Conservation (phyloP, 1,284 basidiomycete genomes). For the Megacollybia platyphylla region DNA sequence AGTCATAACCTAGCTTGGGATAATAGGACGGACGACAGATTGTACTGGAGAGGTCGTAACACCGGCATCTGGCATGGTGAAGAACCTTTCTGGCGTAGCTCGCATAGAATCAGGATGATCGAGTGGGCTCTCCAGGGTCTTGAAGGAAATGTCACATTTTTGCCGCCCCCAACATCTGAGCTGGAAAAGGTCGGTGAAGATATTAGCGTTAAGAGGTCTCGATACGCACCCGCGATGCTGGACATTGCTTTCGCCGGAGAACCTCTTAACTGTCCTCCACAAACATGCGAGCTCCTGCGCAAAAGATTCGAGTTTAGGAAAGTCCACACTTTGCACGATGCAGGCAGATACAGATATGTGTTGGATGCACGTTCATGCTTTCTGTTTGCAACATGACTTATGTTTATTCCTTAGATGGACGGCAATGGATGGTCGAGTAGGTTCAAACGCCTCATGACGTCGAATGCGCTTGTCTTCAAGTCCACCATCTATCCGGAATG, state of each 20-base stretch:
- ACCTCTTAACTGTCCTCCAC: constrained; percentile 30
- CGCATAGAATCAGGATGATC: constrained; percentile 20
- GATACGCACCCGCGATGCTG: constrained; percentile 29
- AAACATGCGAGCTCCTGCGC: constrained; percentile 27
- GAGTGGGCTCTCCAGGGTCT: constrained; percentile 15
- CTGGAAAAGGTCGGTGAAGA: constrained; percentile 6
- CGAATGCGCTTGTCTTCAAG: constrained; percentile 52
- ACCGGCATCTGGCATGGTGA: constrained; percentile 42
- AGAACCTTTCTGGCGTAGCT: constrained; percentile 22
- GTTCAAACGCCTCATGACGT: constrained; percentile 49
- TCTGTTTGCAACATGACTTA: background rate
- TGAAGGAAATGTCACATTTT: constrained; percentile 7
- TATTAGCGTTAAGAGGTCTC: constrained; percentile 8
- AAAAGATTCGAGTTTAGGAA: constrained; percentile 23
- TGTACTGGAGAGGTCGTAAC: constrained; percentile 56
- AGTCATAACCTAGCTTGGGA: constrained; percentile 41
- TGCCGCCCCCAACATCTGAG: background rate
- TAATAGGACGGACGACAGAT: constrained; percentile 36
- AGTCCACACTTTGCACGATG: constrained; percentile 21
- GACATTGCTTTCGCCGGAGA: constrained; percentile 39
- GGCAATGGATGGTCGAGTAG: constrained; percentile 64
- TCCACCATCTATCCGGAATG: constrained; percentile 55
- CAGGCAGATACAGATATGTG: constrained; percentile 46
- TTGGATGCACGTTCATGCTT: constrained; percentile 26
- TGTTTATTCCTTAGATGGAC: constrained; percentile 26